Base-by-base conservation (phyloP, 179 eudicot genomes). In the Amaranthus tricolor region DNA sequence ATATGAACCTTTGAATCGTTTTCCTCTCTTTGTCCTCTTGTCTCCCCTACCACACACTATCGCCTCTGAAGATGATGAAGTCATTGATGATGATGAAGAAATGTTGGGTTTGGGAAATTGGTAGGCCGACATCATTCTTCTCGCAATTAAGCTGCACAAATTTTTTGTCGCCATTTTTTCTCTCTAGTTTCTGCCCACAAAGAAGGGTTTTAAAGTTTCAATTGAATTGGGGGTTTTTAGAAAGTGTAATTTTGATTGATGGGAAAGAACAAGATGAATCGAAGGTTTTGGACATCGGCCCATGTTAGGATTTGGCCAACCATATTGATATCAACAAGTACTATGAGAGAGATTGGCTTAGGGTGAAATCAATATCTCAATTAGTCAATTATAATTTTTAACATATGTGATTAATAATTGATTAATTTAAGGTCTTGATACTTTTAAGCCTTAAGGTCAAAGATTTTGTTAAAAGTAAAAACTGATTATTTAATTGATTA, bases 41-140 rank as follows among this genome's bases (percentile, higher is more conserved):
- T 95, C 99, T 8, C 99, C 99, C 76, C 99, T 84, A n/a, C 99
- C 97, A 65, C 99, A 95, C 47, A 88, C 68, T 43, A 83, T 76
- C 72, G 88, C 82, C 24, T 69, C 82, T 56, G 63, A 57, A 45
- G 83, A 40, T 13, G 84, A 20, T 58, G 80, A 68, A 9, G 88
- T 0, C 58, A 83, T 52, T 75, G 80, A 31, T 48, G 68, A 68
- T 24, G 84, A 52, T 58, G 91, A 56, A 14, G 76, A 58, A 8
- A 81, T 76, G 21, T 85, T 72, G 15, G 82, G 67, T 2, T 75
- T 55, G 7, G 86, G 56, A 14, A 69, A n/a, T 19, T 80, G 74
- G n/a, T 70, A 80, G 68, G 83, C 67, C 67, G 78, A 64, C 71
- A 78, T 68, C 59, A 85, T 54, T 68, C 91, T 79, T 49, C 85